These are phyloP conservation scores for Perkinsus olseni DNA, from an alignment of 169 alveolate species.

Conservation along the genomic window DNA sequence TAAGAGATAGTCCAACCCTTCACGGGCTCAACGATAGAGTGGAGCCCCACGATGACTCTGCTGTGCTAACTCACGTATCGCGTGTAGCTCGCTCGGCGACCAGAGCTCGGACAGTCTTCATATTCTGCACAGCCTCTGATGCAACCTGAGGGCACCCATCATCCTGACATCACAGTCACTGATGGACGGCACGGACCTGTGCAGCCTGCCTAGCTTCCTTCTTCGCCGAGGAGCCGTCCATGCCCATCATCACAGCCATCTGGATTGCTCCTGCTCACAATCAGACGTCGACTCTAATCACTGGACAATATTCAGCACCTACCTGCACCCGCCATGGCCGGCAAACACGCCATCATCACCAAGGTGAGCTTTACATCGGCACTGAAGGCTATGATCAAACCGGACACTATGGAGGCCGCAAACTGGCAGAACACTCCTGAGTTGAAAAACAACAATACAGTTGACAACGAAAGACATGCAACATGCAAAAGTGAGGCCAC, in stretches of 20 bases:
- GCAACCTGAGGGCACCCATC: too few species aligned
- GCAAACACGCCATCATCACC: constrained; percentile 29
- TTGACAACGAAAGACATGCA: too few species aligned
- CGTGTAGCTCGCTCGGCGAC: constrained; percentile 34
- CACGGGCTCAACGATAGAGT: background rate
- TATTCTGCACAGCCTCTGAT: constrained; percentile 56
- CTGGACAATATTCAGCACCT: too few species aligned
- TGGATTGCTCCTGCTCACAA: background rate
- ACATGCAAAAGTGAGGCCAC: too few species aligned
- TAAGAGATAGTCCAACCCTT: too few species aligned
- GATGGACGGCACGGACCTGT: too few species aligned
- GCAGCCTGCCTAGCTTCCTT: too few species aligned
- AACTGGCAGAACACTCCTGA: constrained; percentile 18
- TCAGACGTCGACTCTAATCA: background rate
- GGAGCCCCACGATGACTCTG: too few species aligned
- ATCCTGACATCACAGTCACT: too few species aligned
- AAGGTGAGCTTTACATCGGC: constrained; percentile 35
- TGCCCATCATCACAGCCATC: background rate
- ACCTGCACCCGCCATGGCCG: constrained; percentile 12
- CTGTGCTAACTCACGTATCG: too few species aligned
- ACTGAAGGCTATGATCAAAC: constrained; percentile 32
- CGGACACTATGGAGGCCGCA: constrained; percentile 25
- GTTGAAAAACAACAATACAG: too few species aligned
- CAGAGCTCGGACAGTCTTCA: constrained; percentile 55
- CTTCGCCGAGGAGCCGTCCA: constrained; percentile 12